Percentiles rank a stretch among this genome's conserved stretches.
Conservation (phyloP, 805 yeast genomes). For the Candida vartiovaarae region DNA sequence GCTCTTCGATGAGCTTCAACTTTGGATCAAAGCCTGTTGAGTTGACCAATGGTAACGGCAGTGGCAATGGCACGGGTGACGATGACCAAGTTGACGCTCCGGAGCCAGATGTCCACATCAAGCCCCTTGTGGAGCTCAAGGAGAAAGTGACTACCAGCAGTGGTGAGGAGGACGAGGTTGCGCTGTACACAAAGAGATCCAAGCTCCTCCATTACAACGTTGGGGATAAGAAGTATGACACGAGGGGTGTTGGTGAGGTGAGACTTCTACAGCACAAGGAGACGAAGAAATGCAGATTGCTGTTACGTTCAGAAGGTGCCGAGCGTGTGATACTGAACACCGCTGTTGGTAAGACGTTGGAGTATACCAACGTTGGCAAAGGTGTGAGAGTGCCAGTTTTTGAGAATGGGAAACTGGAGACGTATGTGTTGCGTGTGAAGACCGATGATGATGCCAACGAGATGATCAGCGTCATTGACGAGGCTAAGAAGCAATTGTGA, state of each 20-base stretch:
- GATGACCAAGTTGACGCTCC: slow-evolving; percentile 35
- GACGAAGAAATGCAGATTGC: slow-evolving; percentile 56
- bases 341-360: slow-evolving; percentile 47
- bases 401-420: slow-evolving; percentile 48
- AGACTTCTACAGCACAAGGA: slow-evolving; percentile 58
- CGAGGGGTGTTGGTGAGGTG: slow-evolving; percentile 77
- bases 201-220: slow-evolving; percentile 59
- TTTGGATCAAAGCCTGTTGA: too few relatives aligned
- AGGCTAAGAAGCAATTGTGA: slow-evolving; percentile 9
- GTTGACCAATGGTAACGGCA: too few relatives aligned
- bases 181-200: slow-evolving; percentile 56
- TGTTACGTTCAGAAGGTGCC: slow-evolving; percentile 86
- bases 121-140: slow-evolving; percentile 35
- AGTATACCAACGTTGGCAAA: slow-evolving; percentile 56
- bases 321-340: slow-evolving; percentile 72
- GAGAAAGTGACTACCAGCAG: slow-evolving; percentile 53
- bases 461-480: slow-evolving; percentile 30
- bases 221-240: slow-evolving; percentile 43
- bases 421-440: slow-evolving; percentile 72
- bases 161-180: slow-evolving; percentile 81
- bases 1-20: slow-evolving; percentile 9
- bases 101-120: slow-evolving; percentile 42
- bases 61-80: slow-evolving; percentile 4
- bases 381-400: slow-evolving; percentile 65
- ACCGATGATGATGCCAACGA: slow-evolving; percentile 60